These are phyloP conservation scores for Gossypium herbaceum DNA, from an alignment of 345 rosid genomes.

Conservation along the genomic window DNA sequence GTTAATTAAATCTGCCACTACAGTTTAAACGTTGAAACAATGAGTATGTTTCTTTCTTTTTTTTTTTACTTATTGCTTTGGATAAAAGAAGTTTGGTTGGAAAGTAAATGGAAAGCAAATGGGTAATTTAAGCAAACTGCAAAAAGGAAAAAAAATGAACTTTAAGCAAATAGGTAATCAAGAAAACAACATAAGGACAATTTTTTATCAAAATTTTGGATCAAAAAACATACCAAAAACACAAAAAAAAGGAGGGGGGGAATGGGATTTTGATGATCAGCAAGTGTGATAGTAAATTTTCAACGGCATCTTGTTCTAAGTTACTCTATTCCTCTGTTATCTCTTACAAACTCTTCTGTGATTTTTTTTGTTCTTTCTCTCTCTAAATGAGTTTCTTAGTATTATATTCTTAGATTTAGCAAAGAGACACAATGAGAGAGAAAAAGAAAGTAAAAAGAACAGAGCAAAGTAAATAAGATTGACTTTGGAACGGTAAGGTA, in stretches of 20 bases:
- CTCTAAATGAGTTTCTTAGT: constrained; percentile 27
- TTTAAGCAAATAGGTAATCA: constrained; percentile 2
- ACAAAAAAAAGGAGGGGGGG: neutral
- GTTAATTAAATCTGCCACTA: no score
- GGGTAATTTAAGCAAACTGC: neutral
- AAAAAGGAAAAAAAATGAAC: constrained; percentile 17
- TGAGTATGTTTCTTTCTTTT: neutral
- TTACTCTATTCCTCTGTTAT: constrained; percentile 47
- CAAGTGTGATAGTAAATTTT: constrained; percentile 35
- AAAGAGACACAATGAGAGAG: neutral
- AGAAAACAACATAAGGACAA: neutral
- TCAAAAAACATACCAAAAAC: constrained; percentile 5
- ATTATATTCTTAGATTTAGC: constrained; percentile 29
- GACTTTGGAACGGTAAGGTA: no score
- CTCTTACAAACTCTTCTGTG: neutral
- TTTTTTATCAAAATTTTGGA: neutral
- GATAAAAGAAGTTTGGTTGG: constrained; percentile 12
- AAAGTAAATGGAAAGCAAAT: neutral
- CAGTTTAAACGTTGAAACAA: no score
- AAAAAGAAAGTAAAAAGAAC: neutral
- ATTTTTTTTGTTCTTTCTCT: constrained; percentile 7
- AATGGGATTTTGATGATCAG: constrained; percentile 22
- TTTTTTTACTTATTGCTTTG: neutral
- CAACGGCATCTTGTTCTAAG: constrained; percentile 37
- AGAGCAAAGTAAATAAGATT: constrained; percentile 8